Percentiles rank a stretch among this genome's conserved stretches.
Evolutionary conservation across 352 stramenopile species (phyloP).

Genomic region (Phytophthora hibernalis): DNA sequence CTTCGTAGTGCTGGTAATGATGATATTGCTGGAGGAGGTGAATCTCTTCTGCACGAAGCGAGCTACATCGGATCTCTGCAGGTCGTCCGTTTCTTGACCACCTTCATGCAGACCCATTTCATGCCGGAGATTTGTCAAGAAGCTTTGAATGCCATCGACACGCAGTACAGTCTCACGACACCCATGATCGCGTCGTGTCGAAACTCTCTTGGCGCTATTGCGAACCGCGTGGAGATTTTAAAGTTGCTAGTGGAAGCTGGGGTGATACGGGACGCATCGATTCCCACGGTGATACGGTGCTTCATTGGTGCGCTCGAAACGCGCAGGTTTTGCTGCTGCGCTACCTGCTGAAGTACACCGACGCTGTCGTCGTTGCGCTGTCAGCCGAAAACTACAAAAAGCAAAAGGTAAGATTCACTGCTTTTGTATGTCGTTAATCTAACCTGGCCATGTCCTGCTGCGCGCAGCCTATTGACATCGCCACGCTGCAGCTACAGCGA

Average conservation of each 20-base stretch:
- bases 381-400: conserved; percentile 63
- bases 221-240: conserved; percentile 56
- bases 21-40: conserved; percentile 25
- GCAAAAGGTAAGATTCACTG: conserved; percentile 45
- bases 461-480: conserved; percentile 60
- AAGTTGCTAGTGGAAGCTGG: conserved; percentile 55
- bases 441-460: neutral
- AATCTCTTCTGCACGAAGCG: conserved; percentile 65
- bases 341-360: conserved; percentile 65
- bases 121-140: conserved; percentile 32
- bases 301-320: conserved; percentile 76
- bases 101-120: conserved; percentile 45
- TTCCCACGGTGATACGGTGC: conserved; percentile 64
- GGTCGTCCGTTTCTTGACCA: conserved; percentile 45
- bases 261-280: conserved; percentile 55
- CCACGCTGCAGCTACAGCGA: conserved; percentile 43
- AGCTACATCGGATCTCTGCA: conserved; percentile 45
- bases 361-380: conserved; percentile 54
- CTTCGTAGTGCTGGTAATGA: neutral
- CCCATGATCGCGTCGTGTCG: conserved; percentile 67
- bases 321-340: conserved; percentile 59
- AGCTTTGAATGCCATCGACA: conserved; percentile 61
- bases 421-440: neutral
- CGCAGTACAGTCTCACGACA: conserved; percentile 55
- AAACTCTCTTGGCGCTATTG: conserved; percentile 48